Conservation (phyloP, 805 yeast genomes). For the Kazachstania martiniae region DNA sequence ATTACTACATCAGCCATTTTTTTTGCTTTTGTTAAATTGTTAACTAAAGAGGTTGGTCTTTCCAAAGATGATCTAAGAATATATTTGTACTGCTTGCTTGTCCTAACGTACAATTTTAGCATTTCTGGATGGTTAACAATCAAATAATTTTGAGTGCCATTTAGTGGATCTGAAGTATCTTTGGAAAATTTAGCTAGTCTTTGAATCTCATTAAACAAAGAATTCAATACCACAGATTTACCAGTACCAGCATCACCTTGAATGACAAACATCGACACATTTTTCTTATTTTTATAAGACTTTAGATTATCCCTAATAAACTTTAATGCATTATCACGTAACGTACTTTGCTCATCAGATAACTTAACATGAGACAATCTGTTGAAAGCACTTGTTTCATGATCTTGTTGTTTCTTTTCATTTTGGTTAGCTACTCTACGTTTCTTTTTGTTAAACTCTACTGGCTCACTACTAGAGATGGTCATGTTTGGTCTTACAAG, state of each 20-base stretch:
- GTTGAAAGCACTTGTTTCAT: slow-evolving; percentile 26
- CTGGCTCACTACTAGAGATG: no score
- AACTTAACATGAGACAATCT: slow-evolving; percentile 29
- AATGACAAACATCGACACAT: slow-evolving; percentile 31
- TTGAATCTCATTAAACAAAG: slow-evolving; percentile 35
- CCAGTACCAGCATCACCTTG: slow-evolving; percentile 43
- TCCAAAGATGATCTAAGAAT: slow-evolving; percentile 31
- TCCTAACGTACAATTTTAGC: slow-evolving; percentile 34
- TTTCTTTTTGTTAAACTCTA: no score
- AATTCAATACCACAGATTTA: slow-evolving; percentile 34
- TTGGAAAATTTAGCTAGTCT: slow-evolving; percentile 12
- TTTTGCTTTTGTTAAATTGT: slow-evolving; percentile 23
- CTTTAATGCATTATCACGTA: slow-evolving; percentile 23
- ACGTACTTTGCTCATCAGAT: slow-evolving; percentile 29
- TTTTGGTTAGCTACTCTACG: no score
- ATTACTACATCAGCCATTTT: slow-evolving; percentile 30
- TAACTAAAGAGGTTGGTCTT: slow-evolving; percentile 36
- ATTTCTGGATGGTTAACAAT: slow-evolving; percentile 41
- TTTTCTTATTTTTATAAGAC: slow-evolving; percentile 5
- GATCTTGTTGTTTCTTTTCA: slow-evolving; percentile 32
- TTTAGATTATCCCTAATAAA: slow-evolving; percentile 23
- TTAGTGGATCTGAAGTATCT: slow-evolving; percentile 12
- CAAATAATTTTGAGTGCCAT: slow-evolving; percentile 28
- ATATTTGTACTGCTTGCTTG: slow-evolving; percentile 29
- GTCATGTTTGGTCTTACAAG: background rate